A percentile compares a stretch with the other conserved stretches of the same genome.
phyloP scores from a whole-genome alignment of 2,329 filamentous ascomycete genomes.

The Clonostachys chloroleuca region DNA sequence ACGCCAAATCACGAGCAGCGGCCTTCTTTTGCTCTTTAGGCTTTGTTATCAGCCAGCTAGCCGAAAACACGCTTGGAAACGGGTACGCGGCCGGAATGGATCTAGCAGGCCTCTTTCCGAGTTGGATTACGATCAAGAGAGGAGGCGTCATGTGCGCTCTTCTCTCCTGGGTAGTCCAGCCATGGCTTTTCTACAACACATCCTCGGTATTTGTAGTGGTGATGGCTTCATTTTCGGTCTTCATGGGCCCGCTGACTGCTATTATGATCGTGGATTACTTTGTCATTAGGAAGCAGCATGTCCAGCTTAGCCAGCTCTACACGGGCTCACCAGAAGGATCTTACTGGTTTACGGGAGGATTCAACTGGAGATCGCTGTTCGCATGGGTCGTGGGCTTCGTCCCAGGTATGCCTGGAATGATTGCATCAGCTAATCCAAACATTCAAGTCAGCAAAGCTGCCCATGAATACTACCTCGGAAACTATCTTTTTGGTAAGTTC shows the following conservation, averaged over 20 bases:
- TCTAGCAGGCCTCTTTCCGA: slow-evolving; percentile 44
- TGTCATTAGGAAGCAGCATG: slow-evolving; percentile 17
- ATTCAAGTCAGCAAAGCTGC: slow-evolving; percentile 1
- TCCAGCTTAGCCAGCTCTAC: slow-evolving; percentile 22
- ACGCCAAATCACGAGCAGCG: slow-evolving; percentile 10
- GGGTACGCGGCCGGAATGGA: slow-evolving; percentile 48
- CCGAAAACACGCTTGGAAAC: slow-evolving; percentile 48
- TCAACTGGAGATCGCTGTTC: slow-evolving; percentile 18
- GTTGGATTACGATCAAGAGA: slow-evolving; percentile 21
- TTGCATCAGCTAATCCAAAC: slow-evolving; percentile 7
- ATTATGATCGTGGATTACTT: slow-evolving; percentile 28
- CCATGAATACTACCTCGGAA: slow-evolving; percentile 6
- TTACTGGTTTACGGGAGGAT: slow-evolving; percentile 24
- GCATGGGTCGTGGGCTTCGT: slow-evolving; percentile 15
- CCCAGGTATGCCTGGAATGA: slow-evolving; percentile 16
- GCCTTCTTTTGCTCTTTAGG: slow-evolving; percentile 18
- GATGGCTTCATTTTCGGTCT: slow-evolving; percentile 16
- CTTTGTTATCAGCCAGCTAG: slow-evolving; percentile 36
- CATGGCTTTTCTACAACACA: slow-evolving; percentile 21
- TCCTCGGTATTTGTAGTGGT: slow-evolving; percentile 14
- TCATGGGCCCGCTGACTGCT: slow-evolving; percentile 16
- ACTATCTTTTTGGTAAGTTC: slow-evolving; percentile 5
- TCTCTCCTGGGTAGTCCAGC: slow-evolving; percentile 18
- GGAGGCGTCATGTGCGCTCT: slow-evolving; percentile 22
- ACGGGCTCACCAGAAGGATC: slow-evolving; percentile 13